Percentiles rank a stretch among this genome's conserved stretches.
Evolutionary conservation across 179 eudicot species (phyloP).

Genomic region (Camellia oleifera): DNA sequence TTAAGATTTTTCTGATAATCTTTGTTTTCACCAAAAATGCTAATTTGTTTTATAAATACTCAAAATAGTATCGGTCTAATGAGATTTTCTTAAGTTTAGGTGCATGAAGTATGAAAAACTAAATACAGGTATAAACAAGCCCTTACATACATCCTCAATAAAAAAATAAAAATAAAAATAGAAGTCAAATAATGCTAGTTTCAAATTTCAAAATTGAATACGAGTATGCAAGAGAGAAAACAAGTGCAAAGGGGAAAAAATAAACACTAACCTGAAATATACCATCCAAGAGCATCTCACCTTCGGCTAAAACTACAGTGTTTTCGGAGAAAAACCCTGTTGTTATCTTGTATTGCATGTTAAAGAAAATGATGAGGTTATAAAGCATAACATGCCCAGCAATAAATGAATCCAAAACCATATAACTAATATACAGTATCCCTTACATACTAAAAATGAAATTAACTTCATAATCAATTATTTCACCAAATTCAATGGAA

Average conservation of each 20-base stretch:
- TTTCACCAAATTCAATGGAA: not conserved
- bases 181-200: no score
- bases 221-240: not conserved
- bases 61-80: no score
- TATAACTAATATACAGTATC: not conserved
- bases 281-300: constrained; percentile 78
- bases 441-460: not conserved
- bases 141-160: not conserved
- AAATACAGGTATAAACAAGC: not conserved
- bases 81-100: no score
- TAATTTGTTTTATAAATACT: no score
- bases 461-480: not conserved
- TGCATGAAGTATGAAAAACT: not conserved
- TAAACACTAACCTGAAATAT: constrained; percentile 61
- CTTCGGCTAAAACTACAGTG: constrained; percentile 92
- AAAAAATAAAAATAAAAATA: no score
- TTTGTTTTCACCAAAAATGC: no score
- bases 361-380: constrained; percentile 38
- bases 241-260: not conserved
- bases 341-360: constrained; percentile 73
- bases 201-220: not conserved
- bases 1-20: no score
- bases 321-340: constrained; percentile 86
- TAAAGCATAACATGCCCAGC: not conserved
- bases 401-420: not conserved